Base-by-base conservation (phyloP, 129 eudicot species). In the Heracleum sosnowskyi region DNA sequence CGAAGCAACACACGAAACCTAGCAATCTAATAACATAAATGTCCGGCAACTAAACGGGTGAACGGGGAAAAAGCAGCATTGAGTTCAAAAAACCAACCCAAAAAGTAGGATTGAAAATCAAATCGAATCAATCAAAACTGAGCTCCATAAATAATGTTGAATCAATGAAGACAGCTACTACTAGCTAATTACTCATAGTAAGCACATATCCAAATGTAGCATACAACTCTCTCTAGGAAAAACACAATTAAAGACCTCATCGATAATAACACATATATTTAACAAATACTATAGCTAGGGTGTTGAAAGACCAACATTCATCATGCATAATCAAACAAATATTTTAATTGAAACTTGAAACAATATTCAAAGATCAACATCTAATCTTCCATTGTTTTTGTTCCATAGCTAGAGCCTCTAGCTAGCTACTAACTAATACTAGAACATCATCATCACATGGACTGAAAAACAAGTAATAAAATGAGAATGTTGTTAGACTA, bases 171-270 rank as follows among this genome's bases (percentile, higher is more conserved):
- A 40, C 24, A 72, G 28, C 35, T 75, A n/a, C 35, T 75, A n/a
- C 31, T 40, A 24, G 33, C 72, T 13, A 66, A 66, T 66, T 66
- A 63, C 20, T 63, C 5, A 11, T 39, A 24, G 29, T 1, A 6
- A 71, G 91, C 93, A 80, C 93, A 79, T 78, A 87, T 89, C 89
- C 91, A 87, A 40, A 83, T 87, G 86, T 60, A 77, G 79, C 84
- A 79, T 82, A 73, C 42, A 74, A 74, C 51, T 69, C 47, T 66
- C 40, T 40, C 71, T 41, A 74, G 81, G 40, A 77, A 85, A 71
- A 69, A 68, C 46, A 74, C 69, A 74, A 69, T 80, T 29, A 81
- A 60, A 47, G 74, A 39, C 34, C 34, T 40, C 57, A 24, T 63
- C 75, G 20, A 74, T 34, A 60, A 29, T 7, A 75, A 46, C 1